Conservation (phyloP, 2,329 filamentous ascomycete species). For the Cercospora sp. region DNA sequence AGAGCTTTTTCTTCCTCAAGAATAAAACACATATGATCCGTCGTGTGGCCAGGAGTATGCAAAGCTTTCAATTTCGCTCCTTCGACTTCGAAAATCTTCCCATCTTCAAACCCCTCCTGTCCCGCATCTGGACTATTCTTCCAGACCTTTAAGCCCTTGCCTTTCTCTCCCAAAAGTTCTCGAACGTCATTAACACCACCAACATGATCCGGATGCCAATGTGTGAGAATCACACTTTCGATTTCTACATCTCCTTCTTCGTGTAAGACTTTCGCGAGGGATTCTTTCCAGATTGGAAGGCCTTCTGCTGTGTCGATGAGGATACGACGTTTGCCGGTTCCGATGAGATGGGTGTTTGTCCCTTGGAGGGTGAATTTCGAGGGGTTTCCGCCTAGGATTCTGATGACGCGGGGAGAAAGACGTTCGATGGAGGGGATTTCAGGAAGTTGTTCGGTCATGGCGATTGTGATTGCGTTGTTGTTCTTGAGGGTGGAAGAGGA, state of each 20-base stretch:
- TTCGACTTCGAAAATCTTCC: conserved; percentile 57
- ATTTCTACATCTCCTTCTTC: conserved; percentile 67
- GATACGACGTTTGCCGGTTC: conserved; percentile 69
- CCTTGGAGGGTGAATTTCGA: conserved; percentile 74
- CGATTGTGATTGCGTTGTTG: neutral
- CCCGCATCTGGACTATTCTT: conserved; percentile 19
- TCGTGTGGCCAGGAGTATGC: conserved; percentile 73
- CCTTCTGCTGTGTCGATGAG: conserved; percentile 92
- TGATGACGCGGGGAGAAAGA: conserved; percentile 74
- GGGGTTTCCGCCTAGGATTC: conserved; percentile 88
- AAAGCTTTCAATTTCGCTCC: conserved; percentile 68
- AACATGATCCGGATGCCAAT: conserved; percentile 89
- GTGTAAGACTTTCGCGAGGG: conserved; percentile 63
- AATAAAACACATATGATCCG: conserved; percentile 74
- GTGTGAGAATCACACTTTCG: conserved; percentile 73
- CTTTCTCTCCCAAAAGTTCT: neutral
- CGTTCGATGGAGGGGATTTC: no score
- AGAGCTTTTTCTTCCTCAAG: conserved; percentile 76
- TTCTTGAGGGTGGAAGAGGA: neutral
- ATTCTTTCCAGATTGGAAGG: conserved; percentile 67
- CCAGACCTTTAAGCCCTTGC: conserved; percentile 25
- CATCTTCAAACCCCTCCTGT: conserved; percentile 59
- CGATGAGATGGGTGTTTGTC: conserved; percentile 94
- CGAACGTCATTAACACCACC: conserved; percentile 61
- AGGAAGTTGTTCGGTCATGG: neutral